Evolutionary conservation across 805 yeast species (phyloP).

Genomic region (Metschnikowia lachancei): DNA sequence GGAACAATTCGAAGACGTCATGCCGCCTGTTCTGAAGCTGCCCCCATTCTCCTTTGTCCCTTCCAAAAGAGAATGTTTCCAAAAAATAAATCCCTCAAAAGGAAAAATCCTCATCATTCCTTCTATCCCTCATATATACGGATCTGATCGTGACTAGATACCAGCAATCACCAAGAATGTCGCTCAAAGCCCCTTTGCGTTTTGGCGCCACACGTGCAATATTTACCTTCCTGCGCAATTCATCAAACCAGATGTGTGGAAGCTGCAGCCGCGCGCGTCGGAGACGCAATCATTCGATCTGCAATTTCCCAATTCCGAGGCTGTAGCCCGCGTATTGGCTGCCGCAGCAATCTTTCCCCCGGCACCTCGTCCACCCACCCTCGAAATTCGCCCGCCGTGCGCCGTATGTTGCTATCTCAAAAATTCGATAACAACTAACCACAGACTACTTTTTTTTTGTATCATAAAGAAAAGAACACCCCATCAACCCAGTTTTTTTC

Average conservation of each 20-base stretch:
- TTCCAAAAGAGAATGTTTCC: too few species aligned
- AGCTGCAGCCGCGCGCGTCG: not conserved
- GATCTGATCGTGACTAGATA: not conserved
- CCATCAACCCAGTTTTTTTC: not conserved
- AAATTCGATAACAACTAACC: not conserved
- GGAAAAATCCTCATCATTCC: too few species aligned
- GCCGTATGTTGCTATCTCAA: not conserved
- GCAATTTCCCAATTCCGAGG: constrained; percentile 6
- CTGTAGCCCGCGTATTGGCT: too few species aligned
- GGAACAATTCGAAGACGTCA: too few species aligned
- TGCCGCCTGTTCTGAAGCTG: too few species aligned
- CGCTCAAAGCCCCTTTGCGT: not conserved
- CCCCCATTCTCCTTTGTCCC: too few species aligned
- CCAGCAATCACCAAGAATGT: not conserved
- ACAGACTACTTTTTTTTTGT: not conserved
- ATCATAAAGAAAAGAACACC: not conserved
- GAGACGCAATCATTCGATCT: constrained; percentile 3
- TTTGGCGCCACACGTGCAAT: too few species aligned
- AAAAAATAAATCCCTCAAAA: too few species aligned
- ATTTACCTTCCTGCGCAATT: constrained; percentile 11
- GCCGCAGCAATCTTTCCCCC: not conserved
- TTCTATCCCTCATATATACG: too few species aligned
- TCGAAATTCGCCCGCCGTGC: not conserved
- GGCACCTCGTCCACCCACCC: not conserved
- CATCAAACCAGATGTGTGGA: constrained; percentile 3